Percentiles rank a stretch among this genome's conserved stretches.
These are phyloP conservation scores for Aureobasidium mangrovei DNA, from an alignment of 2,329 filamentous ascomycete species.

Conservation along the genomic window DNA sequence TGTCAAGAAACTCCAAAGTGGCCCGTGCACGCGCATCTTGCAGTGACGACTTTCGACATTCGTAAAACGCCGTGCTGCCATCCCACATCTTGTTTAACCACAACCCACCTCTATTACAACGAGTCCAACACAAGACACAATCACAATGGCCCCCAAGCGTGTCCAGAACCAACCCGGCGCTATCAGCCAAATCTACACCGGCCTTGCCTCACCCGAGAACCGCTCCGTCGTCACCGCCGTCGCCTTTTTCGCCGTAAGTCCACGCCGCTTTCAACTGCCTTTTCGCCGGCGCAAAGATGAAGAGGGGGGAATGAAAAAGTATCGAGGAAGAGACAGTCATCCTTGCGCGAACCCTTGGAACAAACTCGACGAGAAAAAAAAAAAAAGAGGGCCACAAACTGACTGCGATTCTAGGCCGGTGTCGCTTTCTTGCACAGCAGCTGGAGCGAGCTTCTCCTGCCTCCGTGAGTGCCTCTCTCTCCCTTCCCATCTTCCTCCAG, in stretches of 20 bases:
- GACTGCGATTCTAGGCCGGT: slow-evolving; percentile 31
- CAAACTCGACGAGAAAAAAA: neutral
- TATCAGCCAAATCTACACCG: slow-evolving; percentile 31
- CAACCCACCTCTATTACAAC: neutral
- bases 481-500: no score
- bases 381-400: neutral
- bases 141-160: slow-evolving; percentile 16
- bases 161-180: slow-evolving; percentile 23
- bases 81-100: neutral
- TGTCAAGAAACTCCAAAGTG: no score
- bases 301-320: neutral
- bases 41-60: no score
- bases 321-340: neutral
- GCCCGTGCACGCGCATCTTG: no score
- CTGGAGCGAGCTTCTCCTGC: slow-evolving; percentile 44
- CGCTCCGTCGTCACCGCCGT: slow-evolving; percentile 40
- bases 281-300: neutral
- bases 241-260: slow-evolving; percentile 43
- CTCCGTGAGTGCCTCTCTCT: slow-evolving; percentile 32
- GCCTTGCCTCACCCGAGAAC: slow-evolving; percentile 41
- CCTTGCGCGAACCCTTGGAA: neutral
- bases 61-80: no score
- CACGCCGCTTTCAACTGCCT: neutral
- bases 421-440: slow-evolving; percentile 45
- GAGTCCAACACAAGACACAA: neutral